Conservation (phyloP, 1,284 basidiomycete species). For the Porphyrellus sp. region DNA sequence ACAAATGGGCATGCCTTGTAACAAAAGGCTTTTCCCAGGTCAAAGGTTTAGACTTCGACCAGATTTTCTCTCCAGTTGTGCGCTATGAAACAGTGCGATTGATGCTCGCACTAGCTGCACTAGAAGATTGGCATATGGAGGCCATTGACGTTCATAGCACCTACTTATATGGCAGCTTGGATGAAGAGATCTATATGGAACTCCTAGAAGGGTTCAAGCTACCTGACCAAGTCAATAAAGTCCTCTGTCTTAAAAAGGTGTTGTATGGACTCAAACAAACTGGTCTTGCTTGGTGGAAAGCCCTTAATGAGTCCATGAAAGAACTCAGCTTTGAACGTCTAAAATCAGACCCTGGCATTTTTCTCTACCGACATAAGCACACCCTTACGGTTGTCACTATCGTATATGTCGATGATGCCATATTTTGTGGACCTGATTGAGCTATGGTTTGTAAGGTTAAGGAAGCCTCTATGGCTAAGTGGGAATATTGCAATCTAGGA, state of each 20-base stretch:
- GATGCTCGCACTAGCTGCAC: background rate
- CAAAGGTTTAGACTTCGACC: background rate
- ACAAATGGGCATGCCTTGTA: background rate
- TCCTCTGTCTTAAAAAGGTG: background rate
- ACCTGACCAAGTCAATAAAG: background rate
- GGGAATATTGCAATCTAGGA: background rate
- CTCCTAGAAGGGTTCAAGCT: background rate
- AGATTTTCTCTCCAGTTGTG: background rate
- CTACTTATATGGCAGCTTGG: background rate
- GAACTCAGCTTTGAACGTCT: background rate
- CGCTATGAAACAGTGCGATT: background rate
- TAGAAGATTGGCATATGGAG: background rate
- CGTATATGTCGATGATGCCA: background rate
- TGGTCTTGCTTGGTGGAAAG: background rate
- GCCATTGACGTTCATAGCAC: background rate
- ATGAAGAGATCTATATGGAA: background rate
- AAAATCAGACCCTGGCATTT: background rate
- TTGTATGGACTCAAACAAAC: background rate
- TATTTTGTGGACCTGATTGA: background rate
- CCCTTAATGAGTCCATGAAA: background rate
- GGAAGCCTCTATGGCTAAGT: background rate
- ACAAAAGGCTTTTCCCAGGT: background rate
- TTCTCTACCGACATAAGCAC: background rate
- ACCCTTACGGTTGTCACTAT: no score
- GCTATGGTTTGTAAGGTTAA: background rate